Percentiles rank a stretch among this genome's conserved stretches.
Conservation (phyloP, 2,329 filamentous ascomycete genomes). For the Monosporascus cannonballus region DNA sequence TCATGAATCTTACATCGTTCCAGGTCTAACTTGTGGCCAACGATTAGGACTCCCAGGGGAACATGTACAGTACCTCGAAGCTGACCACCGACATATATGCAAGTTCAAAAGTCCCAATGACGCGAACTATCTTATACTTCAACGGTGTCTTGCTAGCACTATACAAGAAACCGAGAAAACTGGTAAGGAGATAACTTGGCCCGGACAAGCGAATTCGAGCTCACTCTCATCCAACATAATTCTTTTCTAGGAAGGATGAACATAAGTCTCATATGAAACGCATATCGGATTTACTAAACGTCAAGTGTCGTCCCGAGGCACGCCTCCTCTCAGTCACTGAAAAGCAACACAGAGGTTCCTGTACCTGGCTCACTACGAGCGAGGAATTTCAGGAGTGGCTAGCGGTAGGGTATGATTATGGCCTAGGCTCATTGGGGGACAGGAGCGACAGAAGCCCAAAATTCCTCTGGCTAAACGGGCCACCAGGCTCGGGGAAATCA, state of each 20-base stretch:
- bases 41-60: slow-evolving; percentile 13
- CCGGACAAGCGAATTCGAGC: background rate
- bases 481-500: slow-evolving; percentile 22
- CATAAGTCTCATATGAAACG: slow-evolving; percentile 10
- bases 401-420: slow-evolving; percentile 1
- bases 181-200: background rate
- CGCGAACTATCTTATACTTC: slow-evolving; percentile 18
- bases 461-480: slow-evolving; percentile 21
- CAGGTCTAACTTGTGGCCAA: background rate
- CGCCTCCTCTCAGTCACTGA: slow-evolving; percentile 14
- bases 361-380: slow-evolving; percentile 18
- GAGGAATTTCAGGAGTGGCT: slow-evolving; percentile 18
- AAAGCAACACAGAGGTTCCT: slow-evolving; percentile 17
- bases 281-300: slow-evolving; percentile 12
- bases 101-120: slow-evolving; percentile 18
- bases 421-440: background rate
- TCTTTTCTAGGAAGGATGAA: background rate
- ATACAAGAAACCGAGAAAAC: slow-evolving; percentile 12
- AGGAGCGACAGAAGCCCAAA: background rate
- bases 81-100: slow-evolving; percentile 21
- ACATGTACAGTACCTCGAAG: slow-evolving; percentile 17
- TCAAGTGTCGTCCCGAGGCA: slow-evolving; percentile 14
- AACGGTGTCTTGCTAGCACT: slow-evolving; percentile 9
- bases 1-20: background rate
- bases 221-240: background rate